Evolutionary conservation across 2,329 filamentous ascomycete species (phyloP).

Genomic region (Penicillium sp.): DNA sequence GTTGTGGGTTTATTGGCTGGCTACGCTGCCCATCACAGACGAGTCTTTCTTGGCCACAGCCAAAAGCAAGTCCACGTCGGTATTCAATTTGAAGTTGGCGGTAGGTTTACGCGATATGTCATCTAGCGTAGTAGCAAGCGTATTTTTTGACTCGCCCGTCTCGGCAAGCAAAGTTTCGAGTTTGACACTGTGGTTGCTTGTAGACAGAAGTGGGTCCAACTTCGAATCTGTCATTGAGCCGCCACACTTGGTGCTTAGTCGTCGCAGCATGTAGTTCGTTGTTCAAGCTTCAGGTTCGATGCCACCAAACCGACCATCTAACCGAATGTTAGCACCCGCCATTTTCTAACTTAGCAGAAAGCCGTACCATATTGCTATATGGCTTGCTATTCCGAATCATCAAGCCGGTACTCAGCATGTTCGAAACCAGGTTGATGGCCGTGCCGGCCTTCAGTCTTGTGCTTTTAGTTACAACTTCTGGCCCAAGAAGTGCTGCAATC

Average conservation of each 20-base stretch:
- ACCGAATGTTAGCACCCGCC: neutral
- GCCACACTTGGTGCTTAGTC: constrained; percentile 19
- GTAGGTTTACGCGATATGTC: constrained; percentile 6
- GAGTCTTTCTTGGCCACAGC: constrained; percentile 15
- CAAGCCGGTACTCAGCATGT: constrained; percentile 46
- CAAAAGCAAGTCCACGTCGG: constrained; percentile 43
- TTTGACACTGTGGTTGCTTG: constrained; percentile 35
- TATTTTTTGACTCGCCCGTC: constrained; percentile 22
- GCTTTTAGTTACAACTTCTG: constrained; percentile 48
- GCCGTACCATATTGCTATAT: constrained; percentile 41
- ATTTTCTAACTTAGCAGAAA: neutral
- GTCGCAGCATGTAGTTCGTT: constrained; percentile 35
- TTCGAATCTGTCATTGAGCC: constrained; percentile 19
- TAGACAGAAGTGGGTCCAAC: constrained; percentile 28
- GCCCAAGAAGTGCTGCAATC: constrained; percentile 42
- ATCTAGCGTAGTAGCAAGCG: constrained; percentile 23
- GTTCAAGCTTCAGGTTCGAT: constrained; percentile 40
- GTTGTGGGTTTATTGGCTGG: constrained; percentile 37
- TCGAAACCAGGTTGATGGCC: constrained; percentile 46
- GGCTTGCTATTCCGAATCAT: constrained; percentile 46
- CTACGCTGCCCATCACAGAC: constrained; percentile 39
- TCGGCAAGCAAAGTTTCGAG: constrained; percentile 32
- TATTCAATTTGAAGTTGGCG: constrained; percentile 31
- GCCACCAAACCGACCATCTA: constrained; percentile 40
- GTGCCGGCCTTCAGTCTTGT: constrained; percentile 49